Evolutionary conservation across 1,284 basidiomycete species (phyloP).

Genomic region (Testicularia cyperi): DNA sequence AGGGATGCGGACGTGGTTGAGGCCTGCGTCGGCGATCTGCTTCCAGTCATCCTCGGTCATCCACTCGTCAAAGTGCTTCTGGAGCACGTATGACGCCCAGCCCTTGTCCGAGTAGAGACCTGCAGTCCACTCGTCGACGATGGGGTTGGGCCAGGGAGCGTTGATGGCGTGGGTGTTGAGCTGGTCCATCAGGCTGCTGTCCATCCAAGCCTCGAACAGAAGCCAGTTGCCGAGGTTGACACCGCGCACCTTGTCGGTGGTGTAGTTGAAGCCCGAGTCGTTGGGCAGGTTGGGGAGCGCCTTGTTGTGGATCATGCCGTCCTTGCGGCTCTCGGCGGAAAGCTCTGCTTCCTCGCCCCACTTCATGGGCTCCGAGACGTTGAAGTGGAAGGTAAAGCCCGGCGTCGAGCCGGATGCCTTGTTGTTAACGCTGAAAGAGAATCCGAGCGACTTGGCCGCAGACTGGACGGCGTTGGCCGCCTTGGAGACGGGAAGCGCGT

Average conservation of each 20-base stretch:
- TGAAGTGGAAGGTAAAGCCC: conserved; percentile 35
- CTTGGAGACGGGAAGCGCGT: conserved; percentile 11
- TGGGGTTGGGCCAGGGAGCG: conserved; percentile 38
- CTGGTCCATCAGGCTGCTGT: conserved; percentile 63
- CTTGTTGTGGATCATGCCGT: conserved; percentile 7
- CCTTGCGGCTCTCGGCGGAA: conserved; percentile 14
- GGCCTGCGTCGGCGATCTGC: conserved; percentile 63
- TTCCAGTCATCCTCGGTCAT: conserved; percentile 77
- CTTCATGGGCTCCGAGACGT: conserved; percentile 24
- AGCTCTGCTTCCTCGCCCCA: conserved; percentile 37
- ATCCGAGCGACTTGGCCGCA: conserved; percentile 34
- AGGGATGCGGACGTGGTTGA: conserved; percentile 78
- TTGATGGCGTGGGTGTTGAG: conserved; percentile 52
- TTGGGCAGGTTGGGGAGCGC: conserved; percentile 24
- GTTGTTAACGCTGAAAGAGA: conserved; percentile 21
- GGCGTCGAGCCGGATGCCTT: conserved; percentile 6
- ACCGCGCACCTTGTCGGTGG: conserved; percentile 45
- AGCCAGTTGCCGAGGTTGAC: conserved; percentile 59
- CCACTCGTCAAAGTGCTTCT: conserved; percentile 75
- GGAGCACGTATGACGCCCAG: conserved; percentile 40
- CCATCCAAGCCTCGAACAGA: conserved; percentile 54
- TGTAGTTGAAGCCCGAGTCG: conserved; percentile 48
- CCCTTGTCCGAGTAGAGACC: conserved; percentile 65
- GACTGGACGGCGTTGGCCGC: conserved; percentile 24
- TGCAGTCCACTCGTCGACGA: conserved; percentile 83